Evolutionary conservation across 2,329 filamentous ascomycete species (phyloP).

Genomic region (Coniochaeta sp.): DNA sequence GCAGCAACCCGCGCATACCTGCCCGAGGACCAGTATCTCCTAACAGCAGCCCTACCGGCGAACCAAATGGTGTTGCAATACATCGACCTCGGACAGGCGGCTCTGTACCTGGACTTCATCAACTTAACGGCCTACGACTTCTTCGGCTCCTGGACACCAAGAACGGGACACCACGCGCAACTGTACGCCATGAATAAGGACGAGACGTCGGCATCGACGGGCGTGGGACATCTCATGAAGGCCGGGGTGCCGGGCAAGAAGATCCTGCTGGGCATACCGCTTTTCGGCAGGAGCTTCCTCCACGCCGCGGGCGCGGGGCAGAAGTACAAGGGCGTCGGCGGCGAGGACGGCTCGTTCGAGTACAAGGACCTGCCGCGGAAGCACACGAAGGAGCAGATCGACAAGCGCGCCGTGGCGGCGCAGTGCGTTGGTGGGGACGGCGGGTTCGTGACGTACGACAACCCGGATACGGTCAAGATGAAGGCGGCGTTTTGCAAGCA

Average conservation of each 20-base stretch:
- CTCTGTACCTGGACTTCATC: constrained; percentile 63
- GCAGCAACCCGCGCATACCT: constrained; percentile 59
- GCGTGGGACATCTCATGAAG: constrained; percentile 57
- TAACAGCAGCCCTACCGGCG: constrained; percentile 68
- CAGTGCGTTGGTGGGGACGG: constrained; percentile 67
- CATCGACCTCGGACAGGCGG: constrained; percentile 58
- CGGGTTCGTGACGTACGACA: constrained; percentile 76
- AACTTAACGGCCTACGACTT: constrained; percentile 82
- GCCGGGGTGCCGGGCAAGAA: constrained; percentile 63
- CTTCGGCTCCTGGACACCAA: constrained; percentile 60
- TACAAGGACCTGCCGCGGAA: constrained; percentile 61
- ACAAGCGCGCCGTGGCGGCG: constrained; percentile 61
- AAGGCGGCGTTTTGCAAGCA: constrained; percentile 70
- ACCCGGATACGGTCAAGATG: constrained; percentile 64
- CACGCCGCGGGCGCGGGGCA: constrained; percentile 59
- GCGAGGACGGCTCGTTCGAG: constrained; percentile 66
- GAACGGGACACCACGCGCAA: constrained; percentile 69
- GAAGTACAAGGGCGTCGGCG: constrained; percentile 44
- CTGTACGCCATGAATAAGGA: constrained; percentile 56
- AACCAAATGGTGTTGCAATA: constrained; percentile 58
- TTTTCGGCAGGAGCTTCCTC: constrained; percentile 69
- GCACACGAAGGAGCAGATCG: constrained; percentile 58
- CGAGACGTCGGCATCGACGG: constrained; percentile 59
- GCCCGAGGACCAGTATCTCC: constrained; percentile 59
- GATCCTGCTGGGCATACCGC: constrained; percentile 68